Evolutionary conservation across 1,139 yeast species (phyloP).

Genomic region (Scheffersomyces quercinus): DNA sequence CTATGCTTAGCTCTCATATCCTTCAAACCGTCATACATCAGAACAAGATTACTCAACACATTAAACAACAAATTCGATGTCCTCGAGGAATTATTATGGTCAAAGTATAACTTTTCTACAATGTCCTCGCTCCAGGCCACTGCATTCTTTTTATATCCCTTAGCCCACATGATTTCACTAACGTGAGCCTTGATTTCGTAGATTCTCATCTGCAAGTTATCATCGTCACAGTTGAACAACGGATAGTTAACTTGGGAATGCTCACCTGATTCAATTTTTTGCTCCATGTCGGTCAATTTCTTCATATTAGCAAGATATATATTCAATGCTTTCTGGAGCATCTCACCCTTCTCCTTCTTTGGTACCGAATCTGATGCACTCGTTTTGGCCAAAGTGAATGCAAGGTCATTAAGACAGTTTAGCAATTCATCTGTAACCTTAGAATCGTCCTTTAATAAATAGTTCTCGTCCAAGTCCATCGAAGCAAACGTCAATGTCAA

Average conservation of each 20-base stretch:
- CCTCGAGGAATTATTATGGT: constrained; percentile 27
- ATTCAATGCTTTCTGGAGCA: constrained; percentile 28
- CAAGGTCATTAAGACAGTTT: constrained; percentile 35
- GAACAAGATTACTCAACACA: constrained; percentile 32
- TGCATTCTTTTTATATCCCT: constrained; percentile 53
- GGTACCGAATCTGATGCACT: constrained; percentile 1
- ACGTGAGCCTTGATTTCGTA: constrained; percentile 56
- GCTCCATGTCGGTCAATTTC: constrained; percentile 22
- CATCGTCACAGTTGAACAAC: constrained; percentile 36
- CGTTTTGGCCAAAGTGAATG: constrained; percentile 30
- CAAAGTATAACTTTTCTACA: constrained; percentile 36
- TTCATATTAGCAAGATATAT: constrained; percentile 42
- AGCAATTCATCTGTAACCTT: constrained; percentile 42
- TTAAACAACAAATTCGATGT: constrained; percentile 32
- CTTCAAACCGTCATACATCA: constrained; percentile 32
- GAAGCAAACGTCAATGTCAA: constrained; percentile 29
- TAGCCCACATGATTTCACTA: constrained; percentile 66
- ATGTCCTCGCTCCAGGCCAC: constrained; percentile 65
- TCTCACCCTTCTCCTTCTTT: constrained; percentile 11
- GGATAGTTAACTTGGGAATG: constrained; percentile 35
- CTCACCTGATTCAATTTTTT: constrained; percentile 18
- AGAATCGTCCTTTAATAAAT: constrained; percentile 27
- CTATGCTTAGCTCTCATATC: constrained; percentile 26
- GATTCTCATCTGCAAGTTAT: constrained; percentile 27
- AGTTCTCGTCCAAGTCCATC: constrained; percentile 26